Evolutionary conservation across 176 grass and related monocot genomes (phyloP).

Genomic region (Poa annua): DNA sequence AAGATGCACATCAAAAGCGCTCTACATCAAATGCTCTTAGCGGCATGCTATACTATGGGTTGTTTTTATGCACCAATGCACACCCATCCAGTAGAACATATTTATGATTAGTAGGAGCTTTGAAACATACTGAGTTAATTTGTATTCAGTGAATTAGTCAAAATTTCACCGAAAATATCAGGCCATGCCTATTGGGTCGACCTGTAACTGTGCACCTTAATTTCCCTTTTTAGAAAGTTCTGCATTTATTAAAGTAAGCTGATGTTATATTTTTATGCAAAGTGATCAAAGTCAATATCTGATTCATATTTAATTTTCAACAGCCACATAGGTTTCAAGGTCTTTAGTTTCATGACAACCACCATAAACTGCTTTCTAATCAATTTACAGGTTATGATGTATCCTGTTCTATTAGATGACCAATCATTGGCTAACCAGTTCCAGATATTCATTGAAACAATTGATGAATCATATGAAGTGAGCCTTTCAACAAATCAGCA

Average conservation of each 20-base stretch:
- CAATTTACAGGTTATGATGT: slow-evolving; percentile 80
- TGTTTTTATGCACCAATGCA: slow-evolving; percentile 6
- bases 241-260: slow-evolving; percentile 25
- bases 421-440: slow-evolving; percentile 82
- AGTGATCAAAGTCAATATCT: slow-evolving; percentile 3
- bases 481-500: slow-evolving; percentile 91
- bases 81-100: not conserved
- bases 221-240: not conserved
- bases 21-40: slow-evolving; percentile 23
- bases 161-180: not conserved
- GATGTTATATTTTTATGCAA: slow-evolving; percentile 29
- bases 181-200: not conserved
- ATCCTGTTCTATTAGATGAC: slow-evolving; percentile 78
- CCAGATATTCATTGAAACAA: slow-evolving; percentile 81
- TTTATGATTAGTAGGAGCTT: slow-evolving; percentile 27
- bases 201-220: slow-evolving; percentile 5
- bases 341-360: slow-evolving; percentile 32
- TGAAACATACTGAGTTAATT: not conserved
- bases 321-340: not conserved
- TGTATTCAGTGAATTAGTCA: slow-evolving; percentile 6
- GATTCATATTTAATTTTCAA: slow-evolving; percentile 28
- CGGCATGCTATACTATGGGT: not conserved
- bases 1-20: slow-evolving; percentile 12
- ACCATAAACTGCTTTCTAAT: slow-evolving; percentile 19
- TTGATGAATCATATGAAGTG: slow-evolving; percentile 84